Conservation (phyloP, 148 eudicot genomes). For the Camellia japonica region DNA sequence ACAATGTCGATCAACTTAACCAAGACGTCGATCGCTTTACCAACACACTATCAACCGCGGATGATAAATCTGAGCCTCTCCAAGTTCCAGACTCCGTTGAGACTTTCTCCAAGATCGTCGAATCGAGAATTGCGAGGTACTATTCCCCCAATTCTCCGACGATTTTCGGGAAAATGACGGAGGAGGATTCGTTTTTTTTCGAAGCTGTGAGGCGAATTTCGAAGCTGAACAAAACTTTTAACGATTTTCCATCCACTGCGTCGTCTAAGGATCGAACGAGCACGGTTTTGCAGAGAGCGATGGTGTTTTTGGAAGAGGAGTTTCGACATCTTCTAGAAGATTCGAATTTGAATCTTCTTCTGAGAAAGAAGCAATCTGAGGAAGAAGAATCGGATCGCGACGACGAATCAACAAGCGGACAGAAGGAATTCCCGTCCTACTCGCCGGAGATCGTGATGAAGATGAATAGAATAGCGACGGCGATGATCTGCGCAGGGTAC, state of each 20-base stretch:
- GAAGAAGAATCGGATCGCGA: conserved; percentile 12
- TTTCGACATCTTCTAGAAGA: conserved; percentile 52
- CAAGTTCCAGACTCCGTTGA: conserved; percentile 40
- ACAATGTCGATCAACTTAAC: conserved; percentile 28
- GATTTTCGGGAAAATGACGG: conserved; percentile 20
- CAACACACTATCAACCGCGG: conserved; percentile 19
- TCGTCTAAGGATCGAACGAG: conserved; percentile 42
- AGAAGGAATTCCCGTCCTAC: conserved; percentile 29
- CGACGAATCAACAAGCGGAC: conserved; percentile 1
- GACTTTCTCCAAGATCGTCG: conserved; percentile 39
- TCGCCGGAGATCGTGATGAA: conserved; percentile 33
- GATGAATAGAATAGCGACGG: conserved; percentile 33
- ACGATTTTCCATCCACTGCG: conserved; percentile 25
- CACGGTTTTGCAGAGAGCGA: conserved; percentile 53
- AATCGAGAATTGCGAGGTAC: conserved; percentile 38
- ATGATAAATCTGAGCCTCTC: conserved; percentile 18
- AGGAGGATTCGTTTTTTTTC: conserved; percentile 44
- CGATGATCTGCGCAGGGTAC: conserved; percentile 62
- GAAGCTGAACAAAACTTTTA: conserved; percentile 29
- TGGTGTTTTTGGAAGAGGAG: conserved; percentile 68
- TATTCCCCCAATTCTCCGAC: conserved; percentile 16
- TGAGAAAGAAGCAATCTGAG: no score
- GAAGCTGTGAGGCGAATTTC: conserved; percentile 34
- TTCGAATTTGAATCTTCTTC: background rate
- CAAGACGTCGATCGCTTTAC: conserved; percentile 42